Conservation (phyloP, 2,329 filamentous ascomycete genomes). For the Fonsecaea pugnacius region DNA sequence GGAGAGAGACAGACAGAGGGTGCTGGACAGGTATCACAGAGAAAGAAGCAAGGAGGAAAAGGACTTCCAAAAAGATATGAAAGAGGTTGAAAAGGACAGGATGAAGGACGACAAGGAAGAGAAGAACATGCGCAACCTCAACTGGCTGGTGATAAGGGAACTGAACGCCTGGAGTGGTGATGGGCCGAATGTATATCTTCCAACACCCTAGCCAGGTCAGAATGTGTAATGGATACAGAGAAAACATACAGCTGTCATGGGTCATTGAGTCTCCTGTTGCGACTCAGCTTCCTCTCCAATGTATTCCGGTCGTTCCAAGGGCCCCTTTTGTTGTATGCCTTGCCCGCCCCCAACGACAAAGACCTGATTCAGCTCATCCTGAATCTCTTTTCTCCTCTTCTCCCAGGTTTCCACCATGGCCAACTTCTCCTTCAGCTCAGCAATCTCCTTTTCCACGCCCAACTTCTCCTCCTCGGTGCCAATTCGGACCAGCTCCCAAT, state of each 20-base stretch:
- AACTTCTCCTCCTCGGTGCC: conserved; percentile 92
- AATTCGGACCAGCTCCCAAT: conserved; percentile 92
- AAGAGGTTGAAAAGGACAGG: conserved; percentile 4
- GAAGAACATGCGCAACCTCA: conserved; percentile 20
- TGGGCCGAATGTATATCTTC: conserved; percentile 4
- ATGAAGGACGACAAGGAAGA: conserved; percentile 20
- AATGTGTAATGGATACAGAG: not conserved
- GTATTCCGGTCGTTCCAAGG: not conserved
- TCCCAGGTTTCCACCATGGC: conserved; percentile 85
- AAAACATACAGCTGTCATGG: not conserved
- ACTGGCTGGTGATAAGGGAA: conserved; percentile 20
- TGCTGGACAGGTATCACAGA: conserved; percentile 13
- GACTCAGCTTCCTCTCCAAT: not conserved
- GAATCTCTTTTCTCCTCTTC: conserved; percentile 75
- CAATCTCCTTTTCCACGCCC: conserved; percentile 86
- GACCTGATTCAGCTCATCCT: conserved; percentile 72
- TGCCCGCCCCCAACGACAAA: conserved; percentile 54
- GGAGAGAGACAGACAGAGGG: conserved; percentile 5
- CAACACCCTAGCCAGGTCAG: not conserved
- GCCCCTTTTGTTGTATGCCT: not conserved
- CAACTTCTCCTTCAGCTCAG: conserved; percentile 79
- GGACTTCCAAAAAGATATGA: conserved; percentile 15
- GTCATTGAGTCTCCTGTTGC: not conserved
- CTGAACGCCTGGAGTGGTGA: conserved; percentile 9
- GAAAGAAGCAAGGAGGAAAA: conserved; percentile 11